These are phyloP conservation scores for Talaromyces adpressus DNA, from an alignment of 495 filamentous ascomycete genomes.

Conservation along the genomic window DNA sequence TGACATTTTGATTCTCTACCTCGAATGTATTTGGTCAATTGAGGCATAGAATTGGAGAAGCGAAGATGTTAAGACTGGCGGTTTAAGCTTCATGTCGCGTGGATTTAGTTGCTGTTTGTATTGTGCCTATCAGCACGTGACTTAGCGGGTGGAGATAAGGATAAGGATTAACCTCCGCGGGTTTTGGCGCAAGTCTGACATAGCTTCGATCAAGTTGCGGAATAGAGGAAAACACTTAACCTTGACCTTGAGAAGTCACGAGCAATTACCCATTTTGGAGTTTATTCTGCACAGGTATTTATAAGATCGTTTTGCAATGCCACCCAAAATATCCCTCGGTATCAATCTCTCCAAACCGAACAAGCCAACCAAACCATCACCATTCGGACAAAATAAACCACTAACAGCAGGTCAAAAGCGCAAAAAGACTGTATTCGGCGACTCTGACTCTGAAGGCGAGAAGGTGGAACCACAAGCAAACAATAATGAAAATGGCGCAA, in stretches of 20 bases:
- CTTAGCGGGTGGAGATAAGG: not conserved
- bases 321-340: conserved; percentile 46
- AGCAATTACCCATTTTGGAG: not conserved
- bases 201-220: not conserved
- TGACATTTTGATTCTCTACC: conserved; percentile 54
- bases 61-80: not conserved
- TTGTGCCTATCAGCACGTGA: conserved; percentile 9
- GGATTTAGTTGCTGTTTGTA: not conserved
- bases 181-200: not conserved
- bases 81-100: not conserved
- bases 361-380: conserved; percentile 1
- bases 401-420: conserved; percentile 40
- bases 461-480: conserved; percentile 33
- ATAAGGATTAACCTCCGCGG: not conserved
- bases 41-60: not conserved
- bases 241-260: not conserved
- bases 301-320: conserved; percentile 17
- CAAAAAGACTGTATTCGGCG: conserved; percentile 44
- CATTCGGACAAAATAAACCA: conserved; percentile 25
- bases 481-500: conserved; percentile 11
- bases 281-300: not conserved
- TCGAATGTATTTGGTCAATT: not conserved
- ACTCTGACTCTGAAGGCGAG: conserved; percentile 40
- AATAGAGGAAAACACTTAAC: not conserved
- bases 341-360: conserved; percentile 45